phyloP scores from a whole-genome alignment of 2,329 filamentous ascomycete species.

The Talaromyces sp. region DNA sequence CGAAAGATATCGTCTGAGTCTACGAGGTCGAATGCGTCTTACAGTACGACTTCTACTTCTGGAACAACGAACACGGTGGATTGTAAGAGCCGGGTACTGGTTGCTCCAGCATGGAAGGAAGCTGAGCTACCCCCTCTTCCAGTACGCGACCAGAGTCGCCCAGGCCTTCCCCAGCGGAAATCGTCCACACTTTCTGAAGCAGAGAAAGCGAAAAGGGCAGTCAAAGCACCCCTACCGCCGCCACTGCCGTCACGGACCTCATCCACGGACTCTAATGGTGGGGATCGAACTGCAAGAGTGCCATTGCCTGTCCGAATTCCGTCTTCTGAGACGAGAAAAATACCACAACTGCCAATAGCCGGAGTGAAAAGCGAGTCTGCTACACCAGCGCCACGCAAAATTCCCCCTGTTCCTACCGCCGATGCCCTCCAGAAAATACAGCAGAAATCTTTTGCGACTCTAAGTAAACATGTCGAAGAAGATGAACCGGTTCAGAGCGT shows the following conservation, averaged over 20 bases:
- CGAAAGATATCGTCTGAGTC: slow-evolving; percentile 47
- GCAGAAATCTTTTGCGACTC: slow-evolving; percentile 44
- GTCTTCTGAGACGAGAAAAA: slow-evolving; percentile 7
- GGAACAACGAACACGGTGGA: slow-evolving; percentile 36
- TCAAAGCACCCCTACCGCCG: slow-evolving; percentile 2
- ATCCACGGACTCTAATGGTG: neutral
- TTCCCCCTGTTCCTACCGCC: slow-evolving; percentile 33
- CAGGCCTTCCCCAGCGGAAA: slow-evolving; percentile 21
- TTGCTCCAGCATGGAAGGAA: slow-evolving; percentile 55
- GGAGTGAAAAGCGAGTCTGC: slow-evolving; percentile 16
- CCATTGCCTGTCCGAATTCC: slow-evolving; percentile 4
- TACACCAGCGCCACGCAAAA: slow-evolving; percentile 24
- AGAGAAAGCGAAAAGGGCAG: slow-evolving; percentile 3
- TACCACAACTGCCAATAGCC: slow-evolving; percentile 10
- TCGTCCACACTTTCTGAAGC: slow-evolving; percentile 9
- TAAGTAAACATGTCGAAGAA: slow-evolving; percentile 35
- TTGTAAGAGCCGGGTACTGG: slow-evolving; percentile 35
- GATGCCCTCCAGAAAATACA: slow-evolving; percentile 33
- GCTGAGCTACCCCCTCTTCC: slow-evolving; percentile 51
- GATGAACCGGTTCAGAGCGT: slow-evolving; percentile 19
- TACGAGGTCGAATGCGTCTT: slow-evolving; percentile 48
- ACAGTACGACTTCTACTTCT: slow-evolving; percentile 45
- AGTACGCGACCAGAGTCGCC: slow-evolving; percentile 31
- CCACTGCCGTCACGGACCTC: slow-evolving; percentile 10
- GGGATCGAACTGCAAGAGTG: neutral